A percentile compares a stretch with the other conserved stretches of the same genome.
Evolutionary conservation across 768 basidiomycete genomes (phyloP).

Genomic region (Russula ochroleuca): DNA sequence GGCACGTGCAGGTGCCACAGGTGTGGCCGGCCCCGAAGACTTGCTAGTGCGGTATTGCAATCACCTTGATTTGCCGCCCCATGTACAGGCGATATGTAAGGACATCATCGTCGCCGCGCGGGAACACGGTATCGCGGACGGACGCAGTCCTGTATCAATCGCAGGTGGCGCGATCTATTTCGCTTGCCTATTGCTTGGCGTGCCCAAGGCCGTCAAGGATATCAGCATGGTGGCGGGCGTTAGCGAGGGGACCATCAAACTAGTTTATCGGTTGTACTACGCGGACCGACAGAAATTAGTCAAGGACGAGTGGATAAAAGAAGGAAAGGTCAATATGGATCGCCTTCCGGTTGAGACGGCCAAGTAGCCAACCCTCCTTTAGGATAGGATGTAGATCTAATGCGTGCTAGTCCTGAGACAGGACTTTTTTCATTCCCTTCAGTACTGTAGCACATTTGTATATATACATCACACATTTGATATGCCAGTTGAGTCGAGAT

Average conservation of each 20-base stretch:
- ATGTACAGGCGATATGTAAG: conserved; percentile 75
- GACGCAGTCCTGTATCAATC: conserved; percentile 94
- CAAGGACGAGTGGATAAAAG: conserved; percentile 81
- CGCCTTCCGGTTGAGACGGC: conserved; percentile 35
- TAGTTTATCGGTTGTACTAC: conserved; percentile 81
- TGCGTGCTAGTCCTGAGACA: not conserved
- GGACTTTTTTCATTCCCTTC: not conserved
- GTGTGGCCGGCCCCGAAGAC: conserved; percentile 69
- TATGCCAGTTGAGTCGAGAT: not conserved
- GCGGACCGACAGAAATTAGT: conserved; percentile 70
- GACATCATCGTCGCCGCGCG: conserved; percentile 80
- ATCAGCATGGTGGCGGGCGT: conserved; percentile 90
- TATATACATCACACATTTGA: not conserved
- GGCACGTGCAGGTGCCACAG: conserved; percentile 32
- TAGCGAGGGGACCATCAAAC: conserved; percentile 91
- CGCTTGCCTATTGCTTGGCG: conserved; percentile 76
- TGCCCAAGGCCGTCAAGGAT: conserved; percentile 70
- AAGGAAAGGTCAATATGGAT: conserved; percentile 60
- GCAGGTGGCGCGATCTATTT: conserved; percentile 97
- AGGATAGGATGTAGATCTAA: not conserved
- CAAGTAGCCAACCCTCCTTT: conserved; percentile 8
- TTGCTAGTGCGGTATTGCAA: conserved; percentile 92
- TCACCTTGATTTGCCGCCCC: conserved; percentile 79
- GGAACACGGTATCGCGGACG: conserved; percentile 84
- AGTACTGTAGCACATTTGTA: not conserved